Evolutionary conservation across 2,329 filamentous ascomycete species (phyloP).

Genomic region (Lachnellula willkommii): DNA sequence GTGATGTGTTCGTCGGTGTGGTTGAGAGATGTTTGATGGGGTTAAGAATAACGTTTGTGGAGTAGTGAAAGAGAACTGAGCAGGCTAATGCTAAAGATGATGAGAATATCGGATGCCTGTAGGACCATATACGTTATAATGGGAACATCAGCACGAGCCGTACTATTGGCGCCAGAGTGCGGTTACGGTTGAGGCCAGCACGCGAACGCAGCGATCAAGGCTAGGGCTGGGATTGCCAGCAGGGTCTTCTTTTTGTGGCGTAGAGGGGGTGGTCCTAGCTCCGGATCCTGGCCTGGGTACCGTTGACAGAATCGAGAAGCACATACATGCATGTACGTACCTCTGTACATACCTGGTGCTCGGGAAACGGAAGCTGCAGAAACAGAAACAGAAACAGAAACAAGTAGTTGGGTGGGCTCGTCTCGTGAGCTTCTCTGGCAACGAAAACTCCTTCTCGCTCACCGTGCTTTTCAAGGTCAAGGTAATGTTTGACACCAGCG

Average conservation of each 20-base stretch:
- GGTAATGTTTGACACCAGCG: not conserved
- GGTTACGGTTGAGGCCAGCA: slow-evolving; percentile 4
- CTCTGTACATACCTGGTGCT: no score
- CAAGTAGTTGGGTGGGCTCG: no score
- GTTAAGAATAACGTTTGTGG: not conserved
- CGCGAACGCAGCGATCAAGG: slow-evolving; percentile 9
- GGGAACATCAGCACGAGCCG: not conserved
- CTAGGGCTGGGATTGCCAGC: slow-evolving; percentile 4
- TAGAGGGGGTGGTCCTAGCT: not conserved
- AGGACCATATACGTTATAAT: slow-evolving; percentile 11
- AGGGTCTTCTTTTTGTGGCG: not conserved
- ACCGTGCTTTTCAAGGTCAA: not conserved
- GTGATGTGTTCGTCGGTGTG: not conserved
- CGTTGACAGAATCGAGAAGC: not conserved
- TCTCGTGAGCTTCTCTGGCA: no score
- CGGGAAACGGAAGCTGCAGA: not conserved
- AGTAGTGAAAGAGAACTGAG: not conserved
- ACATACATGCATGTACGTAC: not conserved
- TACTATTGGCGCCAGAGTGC: not conserved
- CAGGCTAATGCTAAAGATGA: not conserved
- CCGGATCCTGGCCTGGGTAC: not conserved
- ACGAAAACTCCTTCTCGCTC: no score
- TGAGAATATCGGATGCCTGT: slow-evolving; percentile 8
- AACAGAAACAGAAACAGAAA: no score
- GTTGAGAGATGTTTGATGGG: not conserved